Evolutionary conservation across 139 green algal genomes (phyloP).

Genomic region (Chlamydomonas asymmetrica): DNA sequence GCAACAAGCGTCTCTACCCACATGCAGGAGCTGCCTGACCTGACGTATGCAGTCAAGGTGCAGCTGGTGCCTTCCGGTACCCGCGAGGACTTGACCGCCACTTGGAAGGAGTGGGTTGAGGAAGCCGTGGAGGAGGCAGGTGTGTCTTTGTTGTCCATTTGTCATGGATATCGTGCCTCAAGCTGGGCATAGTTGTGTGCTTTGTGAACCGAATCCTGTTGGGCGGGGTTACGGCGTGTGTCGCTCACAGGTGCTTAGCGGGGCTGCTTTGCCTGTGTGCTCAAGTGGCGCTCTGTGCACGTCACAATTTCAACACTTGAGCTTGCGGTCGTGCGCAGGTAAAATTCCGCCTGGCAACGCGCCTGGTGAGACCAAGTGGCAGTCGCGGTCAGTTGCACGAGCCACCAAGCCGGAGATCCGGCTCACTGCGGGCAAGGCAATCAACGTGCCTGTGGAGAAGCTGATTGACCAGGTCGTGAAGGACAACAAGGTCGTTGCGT

Average conservation of each 20-base stretch:
- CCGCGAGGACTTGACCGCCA: slow-evolving; percentile 70
- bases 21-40: slow-evolving; percentile 70
- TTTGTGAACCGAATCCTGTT: too few relatives aligned
- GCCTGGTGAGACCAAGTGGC: slow-evolving; percentile 70
- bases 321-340: too few relatives aligned
- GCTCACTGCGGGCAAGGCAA: slow-evolving; percentile 79
- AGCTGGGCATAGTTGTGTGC: too few relatives aligned
- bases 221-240: too few relatives aligned
- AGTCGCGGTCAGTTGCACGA: slow-evolving; percentile 33
- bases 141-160: slow-evolving; percentile 9
- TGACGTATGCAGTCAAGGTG: slow-evolving; percentile 59
- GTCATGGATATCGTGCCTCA: too few relatives aligned
- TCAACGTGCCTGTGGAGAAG: slow-evolving; percentile 76
- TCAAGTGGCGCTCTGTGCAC: not conserved
- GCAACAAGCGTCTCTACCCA: slow-evolving; percentile 71
- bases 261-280: not conserved
- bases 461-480: slow-evolving; percentile 85
- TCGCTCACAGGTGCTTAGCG: not conserved
- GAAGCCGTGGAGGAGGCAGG: slow-evolving; percentile 47
- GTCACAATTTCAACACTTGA: too few relatives aligned
- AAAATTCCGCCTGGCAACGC: slow-evolving; percentile 81
- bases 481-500: slow-evolving; percentile 82
- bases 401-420: slow-evolving; percentile 72
- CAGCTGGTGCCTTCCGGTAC: slow-evolving; percentile 46
- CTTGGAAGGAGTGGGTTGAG: slow-evolving; percentile 88